phyloP scores from a whole-genome alignment of 2,329 filamentous ascomycete species.

The Trichoderma harzianum region DNA sequence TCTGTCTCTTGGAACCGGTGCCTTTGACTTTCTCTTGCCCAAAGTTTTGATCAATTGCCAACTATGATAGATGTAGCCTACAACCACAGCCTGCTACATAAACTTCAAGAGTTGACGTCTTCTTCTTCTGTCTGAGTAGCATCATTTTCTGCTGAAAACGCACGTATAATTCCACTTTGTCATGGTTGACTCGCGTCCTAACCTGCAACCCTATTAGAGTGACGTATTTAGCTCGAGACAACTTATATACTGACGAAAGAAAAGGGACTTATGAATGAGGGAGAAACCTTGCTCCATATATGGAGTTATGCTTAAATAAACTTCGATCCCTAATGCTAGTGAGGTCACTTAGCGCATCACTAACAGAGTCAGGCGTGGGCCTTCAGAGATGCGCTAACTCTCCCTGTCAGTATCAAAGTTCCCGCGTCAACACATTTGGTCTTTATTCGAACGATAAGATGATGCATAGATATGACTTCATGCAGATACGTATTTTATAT shows the following conservation, averaged over 20 bases:
- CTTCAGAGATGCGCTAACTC: neutral
- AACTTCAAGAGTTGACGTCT: accelerated
- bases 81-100: too few relatives aligned
- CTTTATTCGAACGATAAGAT: neutral
- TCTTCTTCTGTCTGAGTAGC: accelerated
- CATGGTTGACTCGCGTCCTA: neutral
- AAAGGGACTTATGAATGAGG: neutral
- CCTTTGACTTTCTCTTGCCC: too few relatives aligned
- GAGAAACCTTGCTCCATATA: neutral
- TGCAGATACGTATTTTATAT: neutral
- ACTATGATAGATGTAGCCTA: too few relatives aligned
- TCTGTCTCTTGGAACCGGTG: too few relatives aligned
- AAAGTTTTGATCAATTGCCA: too few relatives aligned
- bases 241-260: neutral
- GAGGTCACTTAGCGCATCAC: neutral
- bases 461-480: neutral
- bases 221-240: neutral
- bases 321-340: neutral
- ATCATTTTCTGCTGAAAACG: neutral
- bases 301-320: neutral
- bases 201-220: neutral
- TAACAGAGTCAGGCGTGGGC: neutral
- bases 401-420: neutral
- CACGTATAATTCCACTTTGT: neutral
- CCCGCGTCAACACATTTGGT: neutral